Percentiles rank a stretch among this genome's conserved stretches.
These are phyloP conservation scores for Acacia crassicarpa DNA, from an alignment of 306 rosid species.

Conservation along the genomic window DNA sequence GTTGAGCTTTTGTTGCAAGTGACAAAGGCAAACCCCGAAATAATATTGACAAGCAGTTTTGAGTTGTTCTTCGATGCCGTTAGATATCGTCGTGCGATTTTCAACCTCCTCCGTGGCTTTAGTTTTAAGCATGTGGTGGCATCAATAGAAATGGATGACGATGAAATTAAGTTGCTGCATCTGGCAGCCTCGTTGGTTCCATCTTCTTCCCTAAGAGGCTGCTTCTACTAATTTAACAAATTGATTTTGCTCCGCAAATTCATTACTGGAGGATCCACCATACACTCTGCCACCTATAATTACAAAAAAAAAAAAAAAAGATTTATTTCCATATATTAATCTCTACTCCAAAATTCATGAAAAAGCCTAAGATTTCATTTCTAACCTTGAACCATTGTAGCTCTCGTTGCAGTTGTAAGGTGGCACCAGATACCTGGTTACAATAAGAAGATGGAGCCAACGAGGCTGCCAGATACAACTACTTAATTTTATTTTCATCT, in stretches of 20 bases:
- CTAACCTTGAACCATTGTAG: not conserved
- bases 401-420: not conserved
- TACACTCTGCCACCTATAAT: not conserved
- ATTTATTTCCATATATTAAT: no score
- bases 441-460: not conserved
- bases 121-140: not conserved
- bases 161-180: no score
- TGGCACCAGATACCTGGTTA: not conserved
- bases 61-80: not conserved
- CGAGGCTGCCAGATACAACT: not conserved
- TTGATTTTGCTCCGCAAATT: no score
- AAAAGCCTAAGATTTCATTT: no score
- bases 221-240: no score
- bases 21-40: not conserved
- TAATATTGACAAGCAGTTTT: no score
- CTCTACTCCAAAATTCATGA: no score
- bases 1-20: not conserved
- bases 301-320: no score
- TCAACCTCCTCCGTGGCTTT: not conserved
- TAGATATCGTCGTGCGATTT: not conserved
- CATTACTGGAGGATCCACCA: not conserved
- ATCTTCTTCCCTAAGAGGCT: no score
- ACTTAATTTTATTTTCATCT: no score
- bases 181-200: not conserved
- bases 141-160: no score